These are phyloP conservation scores for Chrysosporium keratinophilum DNA, from an alignment of 2,329 filamentous ascomycete species.

Conservation along the genomic window DNA sequence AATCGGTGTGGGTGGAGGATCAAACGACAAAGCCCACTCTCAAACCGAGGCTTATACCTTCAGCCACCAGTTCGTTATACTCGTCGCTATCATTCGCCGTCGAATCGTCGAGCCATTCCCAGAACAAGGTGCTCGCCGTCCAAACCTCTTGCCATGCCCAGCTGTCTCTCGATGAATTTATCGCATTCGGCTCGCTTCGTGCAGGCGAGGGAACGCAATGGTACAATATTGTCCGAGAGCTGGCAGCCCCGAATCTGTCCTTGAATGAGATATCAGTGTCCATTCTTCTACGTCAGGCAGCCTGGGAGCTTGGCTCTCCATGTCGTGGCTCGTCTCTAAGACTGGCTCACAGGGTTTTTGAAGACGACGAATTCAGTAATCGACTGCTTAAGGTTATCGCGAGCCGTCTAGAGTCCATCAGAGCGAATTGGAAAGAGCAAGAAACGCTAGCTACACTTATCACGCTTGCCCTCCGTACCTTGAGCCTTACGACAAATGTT, in stretches of 20 bases:
- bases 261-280: conserved; percentile 42
- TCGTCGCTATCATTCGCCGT: conserved; percentile 22
- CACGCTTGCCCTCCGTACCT: conserved; percentile 33
- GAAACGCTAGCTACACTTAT: conserved; percentile 41
- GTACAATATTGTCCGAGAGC: conserved; percentile 46
- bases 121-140: conserved; percentile 46
- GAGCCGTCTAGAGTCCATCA: conserved; percentile 26
- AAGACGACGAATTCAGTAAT: conserved; percentile 31
- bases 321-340: conserved; percentile 23
- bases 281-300: conserved; percentile 41
- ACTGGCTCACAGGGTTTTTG: conserved; percentile 26
- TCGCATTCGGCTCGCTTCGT: conserved; percentile 42
- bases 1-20: background rate
- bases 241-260: conserved; percentile 41
- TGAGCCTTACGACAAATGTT: conserved; percentile 30
- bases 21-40: background rate
- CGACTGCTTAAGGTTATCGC: conserved; percentile 28
- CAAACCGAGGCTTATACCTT: background rate
- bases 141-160: conserved; percentile 40
- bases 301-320: conserved; percentile 26
- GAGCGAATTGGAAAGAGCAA: conserved; percentile 43
- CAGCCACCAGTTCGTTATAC: background rate
- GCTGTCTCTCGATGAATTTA: conserved; percentile 46
- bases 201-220: conserved; percentile 44
- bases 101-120: conserved; percentile 15